Conservation (phyloP, 139 green algal species). For the Micractinium conductrix region DNA sequence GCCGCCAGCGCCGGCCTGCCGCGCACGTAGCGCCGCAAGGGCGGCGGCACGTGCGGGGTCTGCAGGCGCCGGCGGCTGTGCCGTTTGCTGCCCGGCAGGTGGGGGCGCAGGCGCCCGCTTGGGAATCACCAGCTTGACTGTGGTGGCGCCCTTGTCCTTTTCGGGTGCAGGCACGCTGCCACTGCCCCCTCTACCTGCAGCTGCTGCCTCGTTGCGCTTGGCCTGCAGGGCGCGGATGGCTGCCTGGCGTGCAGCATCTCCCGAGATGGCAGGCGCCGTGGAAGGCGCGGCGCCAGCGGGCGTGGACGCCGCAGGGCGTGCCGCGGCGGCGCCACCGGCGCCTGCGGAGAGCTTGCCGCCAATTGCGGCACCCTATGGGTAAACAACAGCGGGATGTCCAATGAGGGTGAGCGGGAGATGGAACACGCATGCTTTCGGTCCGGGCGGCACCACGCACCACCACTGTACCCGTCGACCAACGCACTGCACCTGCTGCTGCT, state of each 20-base stretch:
- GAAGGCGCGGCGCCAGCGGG: neutral
- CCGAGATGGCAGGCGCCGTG: too few species aligned
- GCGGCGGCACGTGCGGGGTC: neutral
- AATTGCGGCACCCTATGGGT: too few species aligned
- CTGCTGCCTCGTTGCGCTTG: slow-evolving; percentile 24
- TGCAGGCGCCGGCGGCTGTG: neutral
- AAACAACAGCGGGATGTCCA: too few species aligned
- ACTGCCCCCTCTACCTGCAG: too few species aligned
- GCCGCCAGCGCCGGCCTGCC: neutral
- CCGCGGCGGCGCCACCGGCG: neutral
- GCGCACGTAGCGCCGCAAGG: neutral
- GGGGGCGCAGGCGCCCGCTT: slow-evolving; percentile 3
- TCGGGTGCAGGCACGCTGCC: neutral
- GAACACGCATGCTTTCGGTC: too few species aligned
- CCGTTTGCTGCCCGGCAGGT: neutral
- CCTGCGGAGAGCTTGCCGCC: neutral
- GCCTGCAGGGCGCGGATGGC: slow-evolving; percentile 24
- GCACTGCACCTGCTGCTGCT: too few species aligned
- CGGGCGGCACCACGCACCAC: too few species aligned
- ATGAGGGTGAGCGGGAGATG: too few species aligned
- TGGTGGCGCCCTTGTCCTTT: neutral
- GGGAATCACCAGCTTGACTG: slow-evolving; percentile 46
- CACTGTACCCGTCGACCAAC: too few species aligned
- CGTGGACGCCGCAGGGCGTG: neutral
- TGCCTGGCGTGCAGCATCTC: neutral